phyloP scores from a whole-genome alignment of 2,329 filamentous ascomycete species.

The Diplodia corticola region DNA sequence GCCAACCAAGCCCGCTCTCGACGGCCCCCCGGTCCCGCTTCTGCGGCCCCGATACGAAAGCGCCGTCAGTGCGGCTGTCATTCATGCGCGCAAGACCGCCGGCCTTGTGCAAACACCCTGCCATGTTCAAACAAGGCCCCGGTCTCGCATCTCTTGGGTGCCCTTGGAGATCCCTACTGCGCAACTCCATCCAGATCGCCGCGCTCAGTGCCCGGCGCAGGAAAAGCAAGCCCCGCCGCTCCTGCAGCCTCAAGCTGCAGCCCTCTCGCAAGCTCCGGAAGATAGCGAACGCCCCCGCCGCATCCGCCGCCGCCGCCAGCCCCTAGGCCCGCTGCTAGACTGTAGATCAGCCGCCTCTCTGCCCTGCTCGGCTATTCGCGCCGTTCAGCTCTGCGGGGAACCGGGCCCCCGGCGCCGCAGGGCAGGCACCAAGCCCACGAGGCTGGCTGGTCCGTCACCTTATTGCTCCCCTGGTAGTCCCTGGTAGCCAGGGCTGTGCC shows the following conservation, averaged over 20 bases:
- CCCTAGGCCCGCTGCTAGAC: not conserved
- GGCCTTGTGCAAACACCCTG: not conserved
- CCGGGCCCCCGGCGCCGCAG: not conserved
- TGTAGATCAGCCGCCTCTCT: slow-evolving; percentile 2
- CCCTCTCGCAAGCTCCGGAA: not conserved
- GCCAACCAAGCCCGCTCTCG: not conserved
- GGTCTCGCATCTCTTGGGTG: no score
- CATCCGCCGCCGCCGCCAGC: not conserved
- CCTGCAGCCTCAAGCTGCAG: not conserved
- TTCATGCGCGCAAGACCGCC: not conserved
- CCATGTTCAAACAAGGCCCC: no score
- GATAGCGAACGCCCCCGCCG: not conserved
- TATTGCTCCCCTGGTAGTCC: not conserved
- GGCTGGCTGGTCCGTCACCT: not conserved
- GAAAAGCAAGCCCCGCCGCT: no score
- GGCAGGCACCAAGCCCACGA: not conserved
- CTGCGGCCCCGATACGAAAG: not conserved
- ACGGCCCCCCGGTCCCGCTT: not conserved
- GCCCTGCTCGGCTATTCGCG: slow-evolving; percentile 3
- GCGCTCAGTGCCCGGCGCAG: no score
- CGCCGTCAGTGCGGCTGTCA: not conserved
- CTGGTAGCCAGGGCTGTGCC: not conserved
- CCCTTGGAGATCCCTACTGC: not conserved
- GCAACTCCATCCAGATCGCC: no score
- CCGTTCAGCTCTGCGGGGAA: slow-evolving; percentile 1